Evolutionary conservation across 441 rosid genomes (phyloP).

Genomic region (Populus hybrid): DNA sequence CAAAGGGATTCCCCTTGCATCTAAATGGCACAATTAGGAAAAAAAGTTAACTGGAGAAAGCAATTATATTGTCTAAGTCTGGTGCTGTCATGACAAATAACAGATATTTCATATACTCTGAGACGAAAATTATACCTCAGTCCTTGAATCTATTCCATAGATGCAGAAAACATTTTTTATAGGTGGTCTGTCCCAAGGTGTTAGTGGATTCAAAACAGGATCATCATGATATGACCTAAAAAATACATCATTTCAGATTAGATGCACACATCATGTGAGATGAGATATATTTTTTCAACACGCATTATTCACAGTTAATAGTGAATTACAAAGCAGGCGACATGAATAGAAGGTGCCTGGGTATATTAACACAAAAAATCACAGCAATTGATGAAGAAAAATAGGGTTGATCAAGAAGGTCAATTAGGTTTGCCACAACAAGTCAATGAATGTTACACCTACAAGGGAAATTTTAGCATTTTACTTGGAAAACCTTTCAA

Average conservation of each 20-base stretch:
- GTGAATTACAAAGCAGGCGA: background rate
- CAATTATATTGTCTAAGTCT: conserved; percentile 7
- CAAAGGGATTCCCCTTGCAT: background rate
- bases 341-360: background rate
- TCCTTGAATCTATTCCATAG: conserved; percentile 82
- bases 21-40: background rate
- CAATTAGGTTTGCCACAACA: conserved; percentile 5
- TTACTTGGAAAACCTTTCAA: background rate
- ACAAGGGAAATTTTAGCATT: background rate
- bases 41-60: background rate
- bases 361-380: background rate
- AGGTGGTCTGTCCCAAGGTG: conserved; percentile 99
- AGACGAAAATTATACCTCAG: conserved; percentile 64
- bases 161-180: conserved; percentile 92
- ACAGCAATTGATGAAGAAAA: background rate
- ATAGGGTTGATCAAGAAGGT: background rate
- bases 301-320: background rate
- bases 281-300: background rate
- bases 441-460: conserved; percentile 2
- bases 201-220: conserved; percentile 90
- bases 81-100: background rate
- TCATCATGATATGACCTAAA: conserved; percentile 85
- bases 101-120: conserved; percentile 20
- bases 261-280: background rate
- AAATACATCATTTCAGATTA: conserved; percentile 23